Evolutionary conservation across 1,284 basidiomycete genomes (phyloP).

Genomic region (Trichosporon inkin): DNA sequence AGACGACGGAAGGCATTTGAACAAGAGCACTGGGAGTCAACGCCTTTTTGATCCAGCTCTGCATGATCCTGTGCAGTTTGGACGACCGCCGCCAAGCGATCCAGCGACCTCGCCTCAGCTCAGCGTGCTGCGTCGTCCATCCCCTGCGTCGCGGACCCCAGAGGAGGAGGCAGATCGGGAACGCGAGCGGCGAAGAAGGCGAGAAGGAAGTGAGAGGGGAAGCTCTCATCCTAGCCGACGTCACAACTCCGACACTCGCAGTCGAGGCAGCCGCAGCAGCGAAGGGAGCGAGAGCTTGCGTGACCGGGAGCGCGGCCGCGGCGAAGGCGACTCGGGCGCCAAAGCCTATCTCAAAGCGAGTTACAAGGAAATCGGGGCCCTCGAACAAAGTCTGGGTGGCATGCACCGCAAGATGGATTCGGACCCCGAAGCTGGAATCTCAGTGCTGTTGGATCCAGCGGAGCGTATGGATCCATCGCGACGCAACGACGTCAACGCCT

Average conservation of each 20-base stretch:
- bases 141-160: constrained; percentile 25
- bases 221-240: constrained; percentile 26
- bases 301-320: constrained; percentile 46
- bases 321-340: constrained; percentile 49
- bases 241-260: constrained; percentile 36
- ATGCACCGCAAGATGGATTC: constrained; percentile 47
- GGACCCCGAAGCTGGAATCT: constrained; percentile 44
- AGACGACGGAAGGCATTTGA: constrained; percentile 1
- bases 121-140: constrained; percentile 21
- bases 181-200: constrained; percentile 43
- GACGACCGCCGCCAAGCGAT: neutral
- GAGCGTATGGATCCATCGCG: constrained; percentile 19
- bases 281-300: constrained; percentile 52
- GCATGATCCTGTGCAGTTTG: constrained; percentile 51
- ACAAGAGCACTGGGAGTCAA: constrained; percentile 16
- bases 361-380: constrained; percentile 47
- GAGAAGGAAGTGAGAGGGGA: constrained; percentile 48
- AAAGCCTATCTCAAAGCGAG: constrained; percentile 47
- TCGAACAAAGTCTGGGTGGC: constrained; percentile 49
- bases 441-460: constrained; percentile 27
- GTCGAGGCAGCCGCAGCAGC: constrained; percentile 45
- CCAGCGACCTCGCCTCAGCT: constrained; percentile 8
- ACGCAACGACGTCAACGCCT: constrained; percentile 35
- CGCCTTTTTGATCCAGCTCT: constrained; percentile 55
- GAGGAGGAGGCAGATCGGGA: constrained; percentile 48